Base-by-base conservation (phyloP, 768 basidiomycete species). In the Sutorius australiensis region DNA sequence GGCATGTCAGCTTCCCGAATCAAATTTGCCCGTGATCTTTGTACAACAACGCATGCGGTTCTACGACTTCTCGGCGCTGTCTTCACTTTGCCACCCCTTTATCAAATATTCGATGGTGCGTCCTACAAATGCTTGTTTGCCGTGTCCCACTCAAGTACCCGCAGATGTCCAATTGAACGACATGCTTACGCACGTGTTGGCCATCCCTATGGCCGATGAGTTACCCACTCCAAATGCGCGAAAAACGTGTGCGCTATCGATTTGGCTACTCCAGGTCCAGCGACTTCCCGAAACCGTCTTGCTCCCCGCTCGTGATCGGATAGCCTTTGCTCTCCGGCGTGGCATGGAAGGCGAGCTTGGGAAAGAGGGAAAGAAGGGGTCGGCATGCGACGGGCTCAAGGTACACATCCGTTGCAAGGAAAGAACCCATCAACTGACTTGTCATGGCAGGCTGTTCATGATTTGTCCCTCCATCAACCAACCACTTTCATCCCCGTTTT, bases 291-390 rank as follows among this genome's bases (percentile, higher is more conserved):
- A 73, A 17, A 69, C 73, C 0, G 77, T 92, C 19, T 74, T 92
- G 13, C 61, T 71, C 10, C 84, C 85, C 6, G 80, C 86, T 6
- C 79, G 77, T 7, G 80, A 83, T 59, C 78, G 84, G 24, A 89
- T 93, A 32, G 78, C 84, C 2, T 82, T 81, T 52, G 87, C 87
- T 3, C 64, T 92, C 17, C 78, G 82, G 46, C 83, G 90, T 40
- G 91, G 86, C 24, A 79, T 93, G 53, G 86, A 88, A 50, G 91
- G 91, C 7, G 86, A 92, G 56, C 79, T 92, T 13, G 91, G 91
- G 6, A 89, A 89, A 65, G 91, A 93, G 66, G 91, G 91, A 10
- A 92, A 92, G 74, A 92, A 90, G 62, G 91, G 91, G 0, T 82
- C 90, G 5, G 79, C 77, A 2, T 86, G 79, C 32, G 90, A 93